Evolutionary conservation across 768 basidiomycete genomes (phyloP), one percentile per base, ranked within the genome.

Genomic region (Russula sp.): DNA sequence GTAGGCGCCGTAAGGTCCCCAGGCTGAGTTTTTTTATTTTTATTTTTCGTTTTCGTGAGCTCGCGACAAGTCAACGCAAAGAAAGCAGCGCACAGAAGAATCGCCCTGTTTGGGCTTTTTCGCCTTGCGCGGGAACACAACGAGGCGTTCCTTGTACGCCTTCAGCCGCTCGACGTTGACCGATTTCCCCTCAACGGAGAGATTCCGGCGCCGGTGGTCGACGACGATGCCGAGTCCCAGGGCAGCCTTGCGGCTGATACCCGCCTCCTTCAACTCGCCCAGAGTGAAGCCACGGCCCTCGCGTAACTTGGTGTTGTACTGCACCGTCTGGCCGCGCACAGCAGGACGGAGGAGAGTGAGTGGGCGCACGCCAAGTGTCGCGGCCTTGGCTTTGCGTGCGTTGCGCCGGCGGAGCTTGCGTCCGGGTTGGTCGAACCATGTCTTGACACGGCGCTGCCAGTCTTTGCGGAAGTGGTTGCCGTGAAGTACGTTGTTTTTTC

Each of bases 341-440:
- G 95, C 96, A 53, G 96, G 96, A 72, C 96, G 94, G 71, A 98
- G 91, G 75, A 88, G 89, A 66, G 85, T 80, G 67, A 93, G 85
- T 50, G 92, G 97, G 73, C 93, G 91, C 68, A 94, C 91, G 70
- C 97, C 97, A 61, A 97, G 88, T 65, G 85, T 75, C 51, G 93
- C 84, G 61, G 94, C 93, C 81, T 97, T 98, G 70, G 80, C 79
- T 77, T 93, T 88, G 78, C 97, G 91, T 49, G 94, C 93, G 52
- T 81, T 86, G 75, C 97, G 90, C 75, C 97, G 84, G 76, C 92
- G 90, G 76, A 94, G 89, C 80, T 98, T 98, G 75, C 91, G 90
- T 54, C 95, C 96, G 61, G 97, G 94, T 79, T 99, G 97, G 82
- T 98, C 91, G 76, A 98, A 98, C 95, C 95, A 94, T 74, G 93